Evolutionary conservation across 805 yeast genomes (phyloP), one percentile per base, ranked within the genome.

Genomic region (Metschnikowia bowlesiae): DNA sequence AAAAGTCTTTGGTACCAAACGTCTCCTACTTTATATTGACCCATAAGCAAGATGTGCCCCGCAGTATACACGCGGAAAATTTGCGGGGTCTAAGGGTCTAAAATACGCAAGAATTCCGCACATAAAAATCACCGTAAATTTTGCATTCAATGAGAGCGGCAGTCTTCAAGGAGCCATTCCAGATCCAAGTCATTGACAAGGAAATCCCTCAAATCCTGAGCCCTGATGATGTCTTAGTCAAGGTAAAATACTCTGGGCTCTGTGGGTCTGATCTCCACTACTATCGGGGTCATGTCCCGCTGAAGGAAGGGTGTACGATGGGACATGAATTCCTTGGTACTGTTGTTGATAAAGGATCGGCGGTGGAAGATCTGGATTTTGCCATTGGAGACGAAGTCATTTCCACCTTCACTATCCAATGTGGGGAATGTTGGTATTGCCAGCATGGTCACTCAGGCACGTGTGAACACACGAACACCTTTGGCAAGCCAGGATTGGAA

Each of bases 391-490:
- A 79, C 48, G 66, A 67, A 11, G 82, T 79, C 4, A 68, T 58
- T 11, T 47, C 58, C 16, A 64, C 71, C 1, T 79, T 79, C 54
- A 81, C 85, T 6, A 72, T 79, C 8, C 85, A 81, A 53, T 81
- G 87, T 62, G 84, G 84, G 1, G 63, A 67, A 30, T 82, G 86
- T 59, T 81, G 80, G 77, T 81, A 77, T 54, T 82, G 87, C 59
- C 58, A 69, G 47, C 74, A 76, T 48, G 84, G 84, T 1, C 68
- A 73, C 48, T 71, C 83, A 9, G 81, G 83, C 1, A 77, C 78
- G 44, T 82, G 87, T 62, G 75, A 71, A 29, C 66, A 69, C 26
- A 75, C 83, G 43, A 76, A 72, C 58, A 81, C 83, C 11, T 82
- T 82, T 63, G 87, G 87, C 2, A 79, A 82, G 42, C 63, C 73